A percentile compares a stretch with the other conserved stretches of the same genome.
These are phyloP conservation scores for Conringia planisiliqua DNA, from an alignment of 345 rosid genomes.

Conservation along the genomic window DNA sequence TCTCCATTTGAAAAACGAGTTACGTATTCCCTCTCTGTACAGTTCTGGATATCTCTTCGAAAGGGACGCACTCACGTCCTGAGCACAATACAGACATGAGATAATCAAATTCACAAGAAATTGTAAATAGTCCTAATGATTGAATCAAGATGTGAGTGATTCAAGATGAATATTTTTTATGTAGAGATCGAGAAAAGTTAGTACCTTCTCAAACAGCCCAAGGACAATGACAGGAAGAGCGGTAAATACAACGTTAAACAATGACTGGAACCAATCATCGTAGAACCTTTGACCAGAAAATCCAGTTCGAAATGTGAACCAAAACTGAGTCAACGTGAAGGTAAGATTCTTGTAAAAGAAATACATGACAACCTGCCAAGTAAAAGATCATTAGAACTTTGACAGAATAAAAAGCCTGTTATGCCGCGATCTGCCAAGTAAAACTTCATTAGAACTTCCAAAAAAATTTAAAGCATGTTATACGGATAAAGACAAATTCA, in stretches of 20 bases:
- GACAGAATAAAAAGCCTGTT: neutral
- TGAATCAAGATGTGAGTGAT: too few species aligned
- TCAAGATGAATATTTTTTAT: neutral
- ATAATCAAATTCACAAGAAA: neutral
- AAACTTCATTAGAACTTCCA: constrained; percentile 9
- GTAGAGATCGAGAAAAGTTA: constrained; percentile 2
- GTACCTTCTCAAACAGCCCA: constrained; percentile 97
- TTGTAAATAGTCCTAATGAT: neutral
- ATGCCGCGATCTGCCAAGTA: constrained; percentile 44
- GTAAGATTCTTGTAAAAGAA: constrained; percentile 99
- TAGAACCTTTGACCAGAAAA: constrained; percentile 99
- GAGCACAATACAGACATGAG: neutral
- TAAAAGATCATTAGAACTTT: constrained; percentile 15
- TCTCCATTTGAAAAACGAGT: constrained; percentile 87
- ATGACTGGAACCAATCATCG: constrained; percentile 99
- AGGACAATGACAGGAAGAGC: constrained; percentile 89
- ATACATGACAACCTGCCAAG: constrained; percentile 91
- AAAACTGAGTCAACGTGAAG: constrained; percentile 96
- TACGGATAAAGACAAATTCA: constrained; percentile 17
- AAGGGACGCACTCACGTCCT: constrained; percentile 95
- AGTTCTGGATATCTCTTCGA: constrained; percentile 96
- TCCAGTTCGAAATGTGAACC: constrained; percentile 98
- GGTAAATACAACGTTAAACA: constrained; percentile 85
- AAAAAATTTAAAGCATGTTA: neutral
- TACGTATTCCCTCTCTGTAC: constrained; percentile 83